Evolutionary conservation across 306 rosid species (phyloP), one percentile per base, ranked within the genome.

Genomic region (Castanea mollissima): DNA sequence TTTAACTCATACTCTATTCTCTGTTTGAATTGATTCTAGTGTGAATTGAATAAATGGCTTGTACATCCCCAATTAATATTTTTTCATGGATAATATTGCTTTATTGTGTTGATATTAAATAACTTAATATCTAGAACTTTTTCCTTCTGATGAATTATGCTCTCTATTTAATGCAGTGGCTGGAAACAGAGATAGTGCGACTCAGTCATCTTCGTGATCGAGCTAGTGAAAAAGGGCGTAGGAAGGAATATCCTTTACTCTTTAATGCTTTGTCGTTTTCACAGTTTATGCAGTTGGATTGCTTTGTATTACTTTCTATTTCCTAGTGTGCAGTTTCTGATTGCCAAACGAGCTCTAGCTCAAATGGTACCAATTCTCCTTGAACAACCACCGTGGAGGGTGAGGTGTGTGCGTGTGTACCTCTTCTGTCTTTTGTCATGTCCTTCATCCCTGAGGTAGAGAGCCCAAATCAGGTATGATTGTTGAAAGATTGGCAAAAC

Each of bases 151-250:
- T 79, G 54, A 25, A 51, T 65, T 72, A 57, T 79, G 52, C n/a
- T 82, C 32, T 71, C 64, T 83, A 74, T 80, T 80, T 77, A 5
- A 57, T 84, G 57, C 94, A 96, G 99, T 96, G 98, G 98, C 77
- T 96, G 56, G 99, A 96, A 85, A 81, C 97, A 4, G 99, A 96
- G 90, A 88, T 79, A 34, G 88, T 93, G 60, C 89, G 99, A 85
- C 91, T 96, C 69, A 88, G 91, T 79, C 99, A 96, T 86, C 99
- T 96, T 82, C 91, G 99, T 78, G 99, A 96, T 85, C 94, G 99
- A 88, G 99, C 99, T 71, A 96, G 99, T 86, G 99, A 96, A 81
- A 91, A 84, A 78, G 99, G 99, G 56, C 94, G 90, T 20, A 83
- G 94, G 78, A 96, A 93, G 82, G 98, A 96, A 96, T 96, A 96